phyloP scores from a whole-genome alignment of 805 yeast genomes.

The Candida anglica region DNA sequence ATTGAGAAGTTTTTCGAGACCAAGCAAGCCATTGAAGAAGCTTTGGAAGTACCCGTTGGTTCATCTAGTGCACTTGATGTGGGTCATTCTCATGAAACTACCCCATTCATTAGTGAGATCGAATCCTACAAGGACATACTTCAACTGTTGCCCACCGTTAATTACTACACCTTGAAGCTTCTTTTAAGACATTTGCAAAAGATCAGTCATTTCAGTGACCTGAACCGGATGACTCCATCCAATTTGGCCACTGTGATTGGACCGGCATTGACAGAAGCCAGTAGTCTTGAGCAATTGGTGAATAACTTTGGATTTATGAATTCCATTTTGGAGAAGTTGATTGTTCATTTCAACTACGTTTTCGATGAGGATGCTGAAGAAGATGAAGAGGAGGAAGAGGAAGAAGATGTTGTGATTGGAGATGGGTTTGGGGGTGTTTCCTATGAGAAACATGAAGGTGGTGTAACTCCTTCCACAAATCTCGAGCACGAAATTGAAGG shows the following conservation, averaged over 20 bases:
- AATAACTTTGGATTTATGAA: slow-evolving; percentile 54
- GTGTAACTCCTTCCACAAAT: too few relatives aligned
- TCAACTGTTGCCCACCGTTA: slow-evolving; percentile 53
- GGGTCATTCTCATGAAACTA: background rate
- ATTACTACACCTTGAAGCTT: slow-evolving; percentile 64
- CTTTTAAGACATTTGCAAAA: slow-evolving; percentile 66
- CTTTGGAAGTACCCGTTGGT: slow-evolving; percentile 2
- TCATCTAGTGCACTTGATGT: background rate
- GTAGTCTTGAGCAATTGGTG: slow-evolving; percentile 42
- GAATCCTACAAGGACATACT: slow-evolving; percentile 26
- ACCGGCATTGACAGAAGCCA: slow-evolving; percentile 56
- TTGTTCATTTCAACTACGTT: slow-evolving; percentile 37
- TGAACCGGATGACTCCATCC: slow-evolving; percentile 83
- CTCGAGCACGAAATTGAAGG: too few relatives aligned
- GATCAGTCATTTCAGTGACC: slow-evolving; percentile 61
- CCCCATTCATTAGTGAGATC: slow-evolving; percentile 8
- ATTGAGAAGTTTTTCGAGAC: slow-evolving; percentile 52
- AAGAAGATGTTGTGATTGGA: too few relatives aligned
- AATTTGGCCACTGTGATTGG: slow-evolving; percentile 88
- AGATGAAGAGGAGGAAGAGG: background rate
- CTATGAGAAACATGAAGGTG: too few relatives aligned
- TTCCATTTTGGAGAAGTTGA: slow-evolving; percentile 47
- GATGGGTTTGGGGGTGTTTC: too few relatives aligned
- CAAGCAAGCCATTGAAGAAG: slow-evolving; percentile 13
- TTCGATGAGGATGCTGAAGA: slow-evolving; percentile 18